These are phyloP conservation scores for Pistacia vera DNA, from an alignment of 345 rosid genomes.

Conservation along the genomic window DNA sequence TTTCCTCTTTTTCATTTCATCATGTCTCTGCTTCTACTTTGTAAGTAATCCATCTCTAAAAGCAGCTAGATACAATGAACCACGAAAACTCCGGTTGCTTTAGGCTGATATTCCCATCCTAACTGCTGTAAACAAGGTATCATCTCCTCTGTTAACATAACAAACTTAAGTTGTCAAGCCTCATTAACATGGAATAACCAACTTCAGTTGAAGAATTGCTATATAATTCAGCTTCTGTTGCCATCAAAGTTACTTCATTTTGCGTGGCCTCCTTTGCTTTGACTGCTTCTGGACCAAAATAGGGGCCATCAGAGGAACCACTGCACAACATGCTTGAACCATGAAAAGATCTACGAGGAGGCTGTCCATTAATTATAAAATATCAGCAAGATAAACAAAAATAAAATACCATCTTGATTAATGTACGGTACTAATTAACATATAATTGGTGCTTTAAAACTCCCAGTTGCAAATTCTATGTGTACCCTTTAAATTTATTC, in stretches of 20 bases:
- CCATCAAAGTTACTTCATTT: slow-evolving; percentile 49
- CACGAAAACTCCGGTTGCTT: slow-evolving; percentile 75
- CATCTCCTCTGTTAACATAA: slow-evolving; percentile 78
- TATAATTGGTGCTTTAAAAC: not conserved
- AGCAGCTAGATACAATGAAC: slow-evolving; percentile 61
- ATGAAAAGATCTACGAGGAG: slow-evolving; percentile 81
- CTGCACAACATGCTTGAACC: slow-evolving; percentile 93
- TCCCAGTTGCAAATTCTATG: not conserved
- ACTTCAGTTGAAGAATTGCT: not conserved
- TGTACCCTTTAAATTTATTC: not conserved
- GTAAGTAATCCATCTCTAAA: slow-evolving; percentile 36
- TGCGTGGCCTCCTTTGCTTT: slow-evolving; percentile 91
- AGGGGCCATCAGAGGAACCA: slow-evolving; percentile 85
- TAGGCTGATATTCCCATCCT: slow-evolving; percentile 80
- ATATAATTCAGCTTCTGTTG: not conserved
- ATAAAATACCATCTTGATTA: not conserved
- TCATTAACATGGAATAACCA: not conserved
- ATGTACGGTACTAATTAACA: not conserved
- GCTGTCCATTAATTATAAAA: slow-evolving; percentile 43
- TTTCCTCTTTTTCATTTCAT: not conserved
- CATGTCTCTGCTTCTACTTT: not conserved
- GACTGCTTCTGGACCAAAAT: slow-evolving; percentile 84
- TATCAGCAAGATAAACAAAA: not conserved
- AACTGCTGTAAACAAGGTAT: slow-evolving; percentile 77
- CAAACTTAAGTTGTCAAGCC: slow-evolving; percentile 4